Conservation (phyloP, 345 rosid genomes). For the Linum lewisii region DNA sequence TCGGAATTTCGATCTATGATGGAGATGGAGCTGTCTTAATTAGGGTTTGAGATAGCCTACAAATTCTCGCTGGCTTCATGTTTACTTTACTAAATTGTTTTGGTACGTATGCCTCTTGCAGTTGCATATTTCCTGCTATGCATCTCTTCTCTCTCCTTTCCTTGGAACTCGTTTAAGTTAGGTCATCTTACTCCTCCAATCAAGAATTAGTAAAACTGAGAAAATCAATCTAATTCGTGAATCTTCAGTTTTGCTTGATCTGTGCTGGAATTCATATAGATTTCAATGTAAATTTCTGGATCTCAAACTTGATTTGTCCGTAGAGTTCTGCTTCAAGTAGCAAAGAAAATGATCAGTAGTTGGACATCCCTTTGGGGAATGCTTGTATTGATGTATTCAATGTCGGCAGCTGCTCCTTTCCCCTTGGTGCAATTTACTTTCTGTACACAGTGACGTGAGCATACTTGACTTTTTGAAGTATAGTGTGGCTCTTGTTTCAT, state of each 20-base stretch:
- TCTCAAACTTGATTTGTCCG: background rate
- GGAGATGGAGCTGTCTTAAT: slow-evolving; percentile 23
- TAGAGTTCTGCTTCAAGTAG: background rate
- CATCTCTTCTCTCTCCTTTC: background rate
- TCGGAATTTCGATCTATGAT: background rate
- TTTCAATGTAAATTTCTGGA: background rate
- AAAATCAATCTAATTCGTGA: background rate
- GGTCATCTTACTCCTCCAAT: background rate
- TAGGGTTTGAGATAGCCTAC: slow-evolving; percentile 18
- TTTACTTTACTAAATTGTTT: slow-evolving; percentile 34
- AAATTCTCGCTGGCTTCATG: slow-evolving; percentile 28
- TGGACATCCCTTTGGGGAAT: background rate
- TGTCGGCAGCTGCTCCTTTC: background rate
- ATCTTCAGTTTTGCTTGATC: slow-evolving; percentile 10
- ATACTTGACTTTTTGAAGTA: background rate
- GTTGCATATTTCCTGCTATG: slow-evolving; percentile 6
- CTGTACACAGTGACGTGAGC: too few species aligned
- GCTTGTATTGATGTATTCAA: background rate
- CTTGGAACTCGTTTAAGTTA: background rate
- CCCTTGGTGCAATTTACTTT: background rate
- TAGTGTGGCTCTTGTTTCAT: background rate
- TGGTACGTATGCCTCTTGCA: slow-evolving; percentile 34
- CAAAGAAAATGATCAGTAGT: background rate
- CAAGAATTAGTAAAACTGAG: background rate
- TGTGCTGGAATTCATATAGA: background rate